A percentile compares a stretch with the other conserved stretches of the same genome.
Evolutionary conservation across 2,329 filamentous ascomycete species (phyloP).

Genomic region (Calonectria pauciramosa): DNA sequence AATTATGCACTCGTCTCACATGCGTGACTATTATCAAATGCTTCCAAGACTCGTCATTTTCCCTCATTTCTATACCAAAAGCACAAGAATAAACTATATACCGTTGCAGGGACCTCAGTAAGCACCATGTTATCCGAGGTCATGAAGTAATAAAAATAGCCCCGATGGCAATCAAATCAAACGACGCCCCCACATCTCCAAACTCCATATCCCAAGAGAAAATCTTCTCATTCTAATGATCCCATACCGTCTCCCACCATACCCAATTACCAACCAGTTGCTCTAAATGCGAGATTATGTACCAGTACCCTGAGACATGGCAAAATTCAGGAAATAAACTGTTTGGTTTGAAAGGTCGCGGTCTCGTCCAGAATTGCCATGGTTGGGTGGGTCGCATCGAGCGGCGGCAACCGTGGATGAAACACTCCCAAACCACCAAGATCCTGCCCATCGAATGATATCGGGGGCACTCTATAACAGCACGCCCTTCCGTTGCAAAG

Average conservation of each 20-base stretch:
- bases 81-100: neutral
- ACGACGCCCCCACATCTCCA: slow-evolving; percentile 29
- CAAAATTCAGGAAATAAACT: neutral
- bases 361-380: slow-evolving; percentile 3
- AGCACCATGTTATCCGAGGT: neutral
- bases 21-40: neutral
- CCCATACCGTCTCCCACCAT: slow-evolving; percentile 10
- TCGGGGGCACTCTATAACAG: neutral
- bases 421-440: slow-evolving; percentile 26
- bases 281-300: slow-evolving; percentile 9
- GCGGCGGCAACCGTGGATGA: slow-evolving; percentile 15
- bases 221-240: slow-evolving; percentile 23
- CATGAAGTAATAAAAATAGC: slow-evolving; percentile 9
- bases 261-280: neutral
- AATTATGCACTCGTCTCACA: neutral
- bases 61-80: neutral
- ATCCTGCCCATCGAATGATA: slow-evolving; percentile 20
- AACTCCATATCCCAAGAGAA: slow-evolving; percentile 34
- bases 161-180: slow-evolving; percentile 24
- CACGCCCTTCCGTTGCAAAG: neutral
- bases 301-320: neutral
- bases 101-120: neutral
- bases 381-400: slow-evolving; percentile 3
- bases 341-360: neutral
- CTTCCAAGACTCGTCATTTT: neutral